Base-by-base conservation (phyloP, 352 stramenopile species). In the Globisporangium acanthophoron region DNA sequence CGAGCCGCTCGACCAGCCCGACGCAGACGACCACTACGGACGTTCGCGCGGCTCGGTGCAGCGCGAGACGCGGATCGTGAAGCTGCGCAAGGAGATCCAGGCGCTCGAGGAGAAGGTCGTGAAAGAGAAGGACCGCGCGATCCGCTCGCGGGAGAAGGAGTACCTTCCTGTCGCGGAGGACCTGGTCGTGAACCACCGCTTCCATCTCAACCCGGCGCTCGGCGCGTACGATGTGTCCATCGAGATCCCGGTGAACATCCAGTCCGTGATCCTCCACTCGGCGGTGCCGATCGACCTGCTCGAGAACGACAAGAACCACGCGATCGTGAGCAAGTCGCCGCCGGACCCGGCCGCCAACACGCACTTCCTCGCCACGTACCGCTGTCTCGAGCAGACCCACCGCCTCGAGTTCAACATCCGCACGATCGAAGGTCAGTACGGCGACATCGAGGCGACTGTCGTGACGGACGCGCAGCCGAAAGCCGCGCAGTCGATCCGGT, bases 371-470 rank as follows among this genome's bases (percentile, higher is more conserved):
- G 81, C 85, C 29, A 92, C 85, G 0, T 96, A 90, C 54, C 78
- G 84, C 5, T 92, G 81, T 39, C 58, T 91, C 21, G 87, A 93
- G 46, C 74, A 85, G 7, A 91, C 78, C 1, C 83, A 92, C 59
- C 82, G 84, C 37, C 67, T 94, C 15, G 81, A 94, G 56, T 89
- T 94, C 51, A 73, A 73, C 52, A 73, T 94, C 41, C 77, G 85
- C n/a, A 92, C 82, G 8, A 85, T 94, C 29, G 86, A 96, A 70
- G 86, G 86, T 0, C 84, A 94, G 64, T 88, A 85, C 59, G 87
- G 87, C 2, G 66, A 96, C 53, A 63, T 96, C 18, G 76, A 92
- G 54, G 83, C 67, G 15, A 93, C 79, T 0, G 85, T 94, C 12
- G 62, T 94, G 47, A 79, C 80, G 1, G 75, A 87, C 20, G 73